Evolutionary conservation across 140 eudicot species (phyloP).

Genomic region (Stevia rebaudiana): DNA sequence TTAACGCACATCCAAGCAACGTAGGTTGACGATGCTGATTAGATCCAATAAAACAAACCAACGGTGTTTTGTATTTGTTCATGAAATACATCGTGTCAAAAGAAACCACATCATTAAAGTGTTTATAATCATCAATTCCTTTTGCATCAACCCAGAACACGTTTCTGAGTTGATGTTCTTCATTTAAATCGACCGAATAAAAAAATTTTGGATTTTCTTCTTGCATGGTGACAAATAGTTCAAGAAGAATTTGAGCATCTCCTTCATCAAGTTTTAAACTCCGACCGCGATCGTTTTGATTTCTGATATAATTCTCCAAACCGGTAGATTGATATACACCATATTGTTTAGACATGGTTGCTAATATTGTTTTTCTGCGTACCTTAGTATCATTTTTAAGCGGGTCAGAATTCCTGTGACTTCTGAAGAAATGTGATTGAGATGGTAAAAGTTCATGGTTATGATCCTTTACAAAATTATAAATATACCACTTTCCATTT

Average conservation of each 20-base stretch:
- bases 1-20: constrained; percentile 73
- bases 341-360: constrained; percentile 46
- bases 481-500: constrained; percentile 71
- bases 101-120: constrained; percentile 69
- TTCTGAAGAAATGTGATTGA: constrained; percentile 75
- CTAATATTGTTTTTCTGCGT: constrained; percentile 43
- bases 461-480: constrained; percentile 73
- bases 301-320: constrained; percentile 43
- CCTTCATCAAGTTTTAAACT: constrained; percentile 62
- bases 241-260: constrained; percentile 61
- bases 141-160: constrained; percentile 83
- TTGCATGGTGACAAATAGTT: constrained; percentile 65
- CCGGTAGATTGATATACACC: constrained; percentile 51
- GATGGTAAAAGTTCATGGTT: constrained; percentile 82
- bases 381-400: constrained; percentile 55
- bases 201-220: constrained; percentile 71
- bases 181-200: constrained; percentile 72
- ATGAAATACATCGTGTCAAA: constrained; percentile 61
- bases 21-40: constrained; percentile 78
- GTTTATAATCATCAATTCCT: constrained; percentile 66
- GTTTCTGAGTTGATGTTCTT: constrained; percentile 76
- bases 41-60: constrained; percentile 69
- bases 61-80: constrained; percentile 62
- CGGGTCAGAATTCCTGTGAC: constrained; percentile 61
- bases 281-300: constrained; percentile 73